Evolutionary conservation across 176 grass and related monocot species (phyloP).

Genomic region (Aegilops speltoides): DNA sequence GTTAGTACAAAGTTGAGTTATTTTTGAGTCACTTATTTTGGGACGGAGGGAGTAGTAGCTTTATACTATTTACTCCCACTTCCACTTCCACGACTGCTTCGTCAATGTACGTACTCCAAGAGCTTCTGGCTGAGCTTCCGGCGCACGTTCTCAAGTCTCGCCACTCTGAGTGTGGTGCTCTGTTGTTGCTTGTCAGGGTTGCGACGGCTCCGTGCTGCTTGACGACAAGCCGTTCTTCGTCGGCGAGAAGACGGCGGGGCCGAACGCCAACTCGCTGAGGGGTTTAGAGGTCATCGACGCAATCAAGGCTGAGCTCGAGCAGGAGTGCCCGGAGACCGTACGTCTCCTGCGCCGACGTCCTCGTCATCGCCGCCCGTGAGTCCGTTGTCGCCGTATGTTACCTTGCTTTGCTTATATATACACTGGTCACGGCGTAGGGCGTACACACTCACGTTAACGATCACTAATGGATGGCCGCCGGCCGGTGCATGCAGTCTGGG

Average conservation of each 20-base stretch:
- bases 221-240: slow-evolving; percentile 58
- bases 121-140: too few relatives aligned
- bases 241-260: slow-evolving; percentile 79
- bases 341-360: slow-evolving; percentile 86
- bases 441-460: background rate
- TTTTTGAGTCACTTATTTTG: too few relatives aligned
- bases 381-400: slow-evolving; percentile 57
- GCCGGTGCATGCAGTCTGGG: slow-evolving; percentile 44
- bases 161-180: background rate
- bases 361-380: slow-evolving; percentile 85
- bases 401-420: background rate
- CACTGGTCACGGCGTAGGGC: too few relatives aligned
- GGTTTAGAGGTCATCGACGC: slow-evolving; percentile 81
- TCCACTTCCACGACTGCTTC: slow-evolving; percentile 94
- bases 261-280: slow-evolving; percentile 74
- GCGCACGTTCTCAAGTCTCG: slow-evolving; percentile 48
- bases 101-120: slow-evolving; percentile 31
- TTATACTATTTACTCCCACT: too few relatives aligned
- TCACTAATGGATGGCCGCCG: background rate
- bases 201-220: slow-evolving; percentile 83
- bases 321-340: slow-evolving; percentile 58
- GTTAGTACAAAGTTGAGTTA: too few relatives aligned
- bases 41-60: too few relatives aligned
- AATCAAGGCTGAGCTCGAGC: slow-evolving; percentile 78
- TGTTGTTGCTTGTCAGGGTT: slow-evolving; percentile 37